Evolutionary conservation across 1,284 basidiomycete genomes (phyloP).

Genomic region (Athelia psychrophila): DNA sequence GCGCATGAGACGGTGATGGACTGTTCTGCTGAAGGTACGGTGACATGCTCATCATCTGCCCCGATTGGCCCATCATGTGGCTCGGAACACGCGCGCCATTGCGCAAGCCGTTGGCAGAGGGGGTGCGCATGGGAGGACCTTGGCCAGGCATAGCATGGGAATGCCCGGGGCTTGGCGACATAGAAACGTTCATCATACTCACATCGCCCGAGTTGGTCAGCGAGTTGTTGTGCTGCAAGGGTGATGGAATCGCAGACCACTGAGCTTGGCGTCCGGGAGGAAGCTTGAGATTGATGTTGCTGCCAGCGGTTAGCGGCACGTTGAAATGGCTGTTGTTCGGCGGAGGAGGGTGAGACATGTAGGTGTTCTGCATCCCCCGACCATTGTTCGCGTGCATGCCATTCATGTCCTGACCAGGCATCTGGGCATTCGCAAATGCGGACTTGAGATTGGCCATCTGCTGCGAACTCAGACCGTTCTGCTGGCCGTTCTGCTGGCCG

Average conservation of each 20-base stretch:
- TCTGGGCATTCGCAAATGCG: slow-evolving; percentile 35
- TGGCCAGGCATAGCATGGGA: slow-evolving; percentile 21
- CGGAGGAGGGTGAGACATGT: slow-evolving; percentile 30
- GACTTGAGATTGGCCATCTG: slow-evolving; percentile 56
- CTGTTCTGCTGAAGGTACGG: slow-evolving; percentile 49
- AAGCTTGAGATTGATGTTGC: slow-evolving; percentile 39
- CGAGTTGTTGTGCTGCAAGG: slow-evolving; percentile 28
- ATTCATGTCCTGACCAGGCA: slow-evolving; percentile 34
- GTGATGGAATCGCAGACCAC: slow-evolving; percentile 30
- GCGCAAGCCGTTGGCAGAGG: slow-evolving; percentile 54
- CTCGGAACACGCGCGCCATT: slow-evolving; percentile 30
- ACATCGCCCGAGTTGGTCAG: slow-evolving; percentile 23
- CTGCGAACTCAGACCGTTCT: slow-evolving; percentile 41
- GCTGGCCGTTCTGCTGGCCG: slow-evolving; percentile 24
- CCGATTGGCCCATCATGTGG: slow-evolving; percentile 31
- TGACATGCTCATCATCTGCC: slow-evolving; percentile 44
- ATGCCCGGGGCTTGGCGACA: slow-evolving; percentile 34
- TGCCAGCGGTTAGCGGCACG: slow-evolving; percentile 20
- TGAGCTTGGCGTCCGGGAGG: slow-evolving; percentile 38
- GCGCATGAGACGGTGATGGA: slow-evolving; percentile 47
- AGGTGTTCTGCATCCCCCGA: slow-evolving; percentile 27
- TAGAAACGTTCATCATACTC: slow-evolving; percentile 25
- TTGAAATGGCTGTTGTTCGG: slow-evolving; percentile 31
- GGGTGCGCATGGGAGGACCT: slow-evolving; percentile 41
- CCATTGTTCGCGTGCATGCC: slow-evolving; percentile 31